A percentile compares a stretch with the other conserved stretches of the same genome.
phyloP scores from a whole-genome alignment of 2,329 filamentous ascomycete species.

The Penicillium sclerotigenum region DNA sequence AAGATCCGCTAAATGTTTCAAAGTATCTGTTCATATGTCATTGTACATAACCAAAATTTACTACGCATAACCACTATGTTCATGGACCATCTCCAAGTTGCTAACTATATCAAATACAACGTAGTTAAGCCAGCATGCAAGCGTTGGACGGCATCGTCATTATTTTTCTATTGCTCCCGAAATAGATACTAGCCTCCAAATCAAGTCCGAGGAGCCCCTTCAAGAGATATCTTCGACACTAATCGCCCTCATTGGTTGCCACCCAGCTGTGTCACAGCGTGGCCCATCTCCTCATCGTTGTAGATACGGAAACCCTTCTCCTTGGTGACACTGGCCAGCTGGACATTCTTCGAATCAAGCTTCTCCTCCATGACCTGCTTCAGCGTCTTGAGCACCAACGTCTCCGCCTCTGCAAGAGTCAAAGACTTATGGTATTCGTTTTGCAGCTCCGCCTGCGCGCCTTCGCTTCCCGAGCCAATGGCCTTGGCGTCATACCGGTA shows the following conservation, averaged over 20 bases:
- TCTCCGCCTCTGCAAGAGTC: conserved; percentile 88
- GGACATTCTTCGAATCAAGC: conserved; percentile 96
- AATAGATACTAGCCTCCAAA: conserved; percentile 17
- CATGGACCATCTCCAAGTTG: neutral
- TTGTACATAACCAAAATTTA: conserved; percentile 1
- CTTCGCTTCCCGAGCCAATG: conserved; percentile 94
- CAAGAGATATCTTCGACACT: conserved; percentile 12
- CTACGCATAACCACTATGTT: neutral
- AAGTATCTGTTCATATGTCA: neutral
- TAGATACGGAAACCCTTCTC: conserved; percentile 99
- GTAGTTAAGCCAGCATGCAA: conserved; percentile 6
- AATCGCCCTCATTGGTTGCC: conserved; percentile 40
- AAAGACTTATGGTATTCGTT: conserved; percentile 99
- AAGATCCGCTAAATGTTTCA: conserved; percentile 66
- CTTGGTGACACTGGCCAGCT: conserved; percentile 95
- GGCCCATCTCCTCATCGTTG: conserved; percentile 93
- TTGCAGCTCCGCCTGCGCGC: conserved; percentile 94
- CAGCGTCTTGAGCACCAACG: conserved; percentile 90
- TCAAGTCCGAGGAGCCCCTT: conserved; percentile 11
- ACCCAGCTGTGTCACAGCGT: conserved; percentile 71
- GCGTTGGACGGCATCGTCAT: conserved; percentile 25
- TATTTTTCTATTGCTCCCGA: conserved; percentile 31
- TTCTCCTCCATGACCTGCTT: conserved; percentile 99
- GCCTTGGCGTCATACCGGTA: conserved; percentile 99
- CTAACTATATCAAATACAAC: neutral